Evolutionary conservation across 2,329 filamentous ascomycete genomes (phyloP).

Genomic region (Colletotrichum simmondsii): DNA sequence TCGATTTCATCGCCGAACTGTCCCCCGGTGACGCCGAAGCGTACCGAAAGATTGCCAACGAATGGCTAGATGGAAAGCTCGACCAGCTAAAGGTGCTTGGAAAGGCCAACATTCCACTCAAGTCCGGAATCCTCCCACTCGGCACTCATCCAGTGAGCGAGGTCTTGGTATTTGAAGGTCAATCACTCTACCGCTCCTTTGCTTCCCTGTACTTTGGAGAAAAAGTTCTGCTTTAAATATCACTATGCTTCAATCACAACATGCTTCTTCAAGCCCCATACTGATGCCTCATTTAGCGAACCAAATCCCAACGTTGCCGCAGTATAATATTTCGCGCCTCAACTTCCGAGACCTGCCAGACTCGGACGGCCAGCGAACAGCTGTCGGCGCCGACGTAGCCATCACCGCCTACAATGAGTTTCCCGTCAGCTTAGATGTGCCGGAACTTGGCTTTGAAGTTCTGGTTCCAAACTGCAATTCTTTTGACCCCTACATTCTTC

Average conservation of each 20-base stretch:
- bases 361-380: constrained; percentile 61
- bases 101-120: constrained; percentile 78
- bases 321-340: constrained; percentile 84
- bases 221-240: constrained; percentile 54
- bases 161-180: constrained; percentile 84
- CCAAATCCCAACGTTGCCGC: constrained; percentile 80
- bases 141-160: constrained; percentile 82
- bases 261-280: neutral
- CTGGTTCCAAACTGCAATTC: constrained; percentile 84
- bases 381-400: constrained; percentile 84
- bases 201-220: constrained; percentile 70
- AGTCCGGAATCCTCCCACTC: constrained; percentile 81
- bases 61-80: constrained; percentile 86
- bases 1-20: constrained; percentile 84
- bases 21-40: constrained; percentile 80
- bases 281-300: constrained; percentile 59
- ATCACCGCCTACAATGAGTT: constrained; percentile 80
- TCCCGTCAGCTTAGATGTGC: constrained; percentile 80
- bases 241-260: constrained; percentile 29
- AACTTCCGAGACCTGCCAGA: constrained; percentile 78
- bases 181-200: constrained; percentile 74
- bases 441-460: constrained; percentile 85
- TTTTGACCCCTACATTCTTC: constrained; percentile 77
- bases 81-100: constrained; percentile 77
- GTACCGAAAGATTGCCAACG: constrained; percentile 83